These are phyloP conservation scores for Yamadazyma diddensiae DNA, from an alignment of 1,139 yeast species.

Conservation along the genomic window DNA sequence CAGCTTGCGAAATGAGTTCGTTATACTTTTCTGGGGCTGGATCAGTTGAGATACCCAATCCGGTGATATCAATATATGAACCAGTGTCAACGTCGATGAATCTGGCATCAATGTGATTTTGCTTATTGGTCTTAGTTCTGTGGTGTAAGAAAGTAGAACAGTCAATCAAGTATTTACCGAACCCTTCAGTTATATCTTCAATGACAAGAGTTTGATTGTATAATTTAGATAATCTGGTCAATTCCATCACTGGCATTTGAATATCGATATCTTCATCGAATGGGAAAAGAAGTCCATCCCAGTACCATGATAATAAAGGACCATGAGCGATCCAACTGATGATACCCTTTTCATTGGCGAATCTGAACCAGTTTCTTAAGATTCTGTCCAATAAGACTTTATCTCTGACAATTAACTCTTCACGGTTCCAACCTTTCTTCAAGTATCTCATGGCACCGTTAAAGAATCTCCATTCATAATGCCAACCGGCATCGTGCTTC, in stretches of 20 bases:
- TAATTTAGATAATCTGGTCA: constrained; percentile 25
- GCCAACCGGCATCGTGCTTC: constrained; percentile 32
- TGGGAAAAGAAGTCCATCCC: constrained; percentile 37
- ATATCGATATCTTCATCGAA: constrained; percentile 39
- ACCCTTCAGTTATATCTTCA: constrained; percentile 26
- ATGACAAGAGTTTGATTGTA: constrained; percentile 38
- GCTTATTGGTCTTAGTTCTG: constrained; percentile 32
- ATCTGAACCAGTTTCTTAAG: constrained; percentile 31
- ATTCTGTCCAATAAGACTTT: constrained; percentile 29
- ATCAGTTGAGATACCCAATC: constrained; percentile 39
- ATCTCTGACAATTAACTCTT: constrained; percentile 22
- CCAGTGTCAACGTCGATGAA: constrained; percentile 79
- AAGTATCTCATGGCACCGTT: constrained; percentile 38
- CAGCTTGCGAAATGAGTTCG: constrained; percentile 9
- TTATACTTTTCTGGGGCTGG: constrained; percentile 32
- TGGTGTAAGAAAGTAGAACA: constrained; percentile 35
- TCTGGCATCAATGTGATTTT: constrained; percentile 76
- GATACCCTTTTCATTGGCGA: constrained; percentile 30
- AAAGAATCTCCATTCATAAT: constrained; percentile 45
- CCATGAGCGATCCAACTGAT: constrained; percentile 44
- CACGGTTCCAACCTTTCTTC: constrained; percentile 27
- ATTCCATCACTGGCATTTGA: constrained; percentile 33
- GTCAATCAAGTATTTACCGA: constrained; percentile 41
- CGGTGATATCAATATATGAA: constrained; percentile 67
- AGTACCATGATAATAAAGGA: constrained; percentile 39